Base-by-base conservation (phyloP, 495 filamentous ascomycete species). In the Chlorociboria aeruginascens region DNA sequence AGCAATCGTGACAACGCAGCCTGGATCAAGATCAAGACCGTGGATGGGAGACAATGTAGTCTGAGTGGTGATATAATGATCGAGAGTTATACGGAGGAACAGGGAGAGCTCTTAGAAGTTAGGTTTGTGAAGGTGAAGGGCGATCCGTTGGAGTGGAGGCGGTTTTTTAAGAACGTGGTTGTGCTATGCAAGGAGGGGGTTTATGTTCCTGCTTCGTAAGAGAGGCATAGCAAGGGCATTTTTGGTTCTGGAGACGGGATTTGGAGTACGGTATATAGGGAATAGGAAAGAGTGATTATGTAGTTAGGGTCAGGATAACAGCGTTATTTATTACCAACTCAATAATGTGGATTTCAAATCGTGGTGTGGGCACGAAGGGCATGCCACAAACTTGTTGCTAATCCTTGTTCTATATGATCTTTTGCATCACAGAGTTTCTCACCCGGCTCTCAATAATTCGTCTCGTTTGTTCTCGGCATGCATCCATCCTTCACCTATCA, bases 101-200 rank as follows among this genome's bases (percentile, higher is more conserved):
- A 66, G 13, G 65, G 63, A 45, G 74, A 77, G 57, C 57, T 95
- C 45, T 70, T 90, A 39, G 88, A 96, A 66, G 84, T 95, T 9
- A 72, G 86, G 48, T 97, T 99, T 63, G 74, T 94, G 52, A 99
- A 99, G 65, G 75, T 82, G 34, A 93, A 93, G 66, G 92, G 93
- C 10, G 92, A 99, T 70, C 93, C 93, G 9, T 64, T 99, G 30
- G 92, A 96, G 72, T 99, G 92, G 92, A 74, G 92, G 47, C 73
- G 92, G 43, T 90, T 99, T 61, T 99, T 99, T 72, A 99, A 96
- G 67, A 86, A 83, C 63, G 78, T 95, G 10, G 83, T 81, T 13
- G 69, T 89, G 48, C 66, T 89, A 29, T 92, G 89, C 67, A 83
- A 82, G 62, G 88, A 95, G 55, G 87, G 77, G 6, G 76, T 96